Percentiles rank a stretch among this genome's conserved stretches.
Conservation (phyloP, 139 green algal genomes). For the Chlamydomonas incerta region DNA sequence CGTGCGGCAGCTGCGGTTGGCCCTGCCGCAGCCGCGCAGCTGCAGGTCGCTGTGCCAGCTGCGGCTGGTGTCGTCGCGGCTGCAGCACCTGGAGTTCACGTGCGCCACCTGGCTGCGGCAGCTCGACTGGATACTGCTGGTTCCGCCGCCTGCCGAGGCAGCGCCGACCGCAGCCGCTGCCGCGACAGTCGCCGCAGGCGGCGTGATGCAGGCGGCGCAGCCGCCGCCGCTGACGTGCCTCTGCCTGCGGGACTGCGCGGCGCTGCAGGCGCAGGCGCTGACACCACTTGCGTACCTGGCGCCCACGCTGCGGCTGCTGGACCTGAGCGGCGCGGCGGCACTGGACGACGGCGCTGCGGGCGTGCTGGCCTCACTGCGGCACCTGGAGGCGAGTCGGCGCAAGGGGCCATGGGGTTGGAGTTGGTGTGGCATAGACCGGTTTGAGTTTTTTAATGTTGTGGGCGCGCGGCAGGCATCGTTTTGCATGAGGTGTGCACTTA, state of each 20-base stretch:
- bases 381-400: not conserved
- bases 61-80: not conserved
- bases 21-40: constrained; percentile 10
- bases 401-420: no score
- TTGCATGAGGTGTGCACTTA: no score
- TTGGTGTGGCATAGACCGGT: no score
- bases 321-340: constrained; percentile 36
- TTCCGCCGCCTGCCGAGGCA: not conserved
- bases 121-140: not conserved
- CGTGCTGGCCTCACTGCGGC: constrained; percentile 30
- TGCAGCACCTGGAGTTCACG: constrained; percentile 41
- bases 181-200: no score
- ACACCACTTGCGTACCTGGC: not conserved
- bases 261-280: not conserved
- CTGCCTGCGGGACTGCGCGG: constrained; percentile 39
- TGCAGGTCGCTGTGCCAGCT: constrained; percentile 28
- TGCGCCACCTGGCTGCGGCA: constrained; percentile 5
- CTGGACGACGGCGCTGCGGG: constrained; percentile 31
- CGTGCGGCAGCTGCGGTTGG: constrained; percentile 5
- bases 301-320: constrained; percentile 29
- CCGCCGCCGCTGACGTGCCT: constrained; percentile 43
- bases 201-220: no score
- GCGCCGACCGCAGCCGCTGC: not conserved
- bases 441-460: no score
- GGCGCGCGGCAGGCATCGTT: no score